Evolutionary conservation across 192 early-diverging fungal species (phyloP), one percentile per base, ranked within the genome.

Genomic region (Gonapodya prolifera): DNA sequence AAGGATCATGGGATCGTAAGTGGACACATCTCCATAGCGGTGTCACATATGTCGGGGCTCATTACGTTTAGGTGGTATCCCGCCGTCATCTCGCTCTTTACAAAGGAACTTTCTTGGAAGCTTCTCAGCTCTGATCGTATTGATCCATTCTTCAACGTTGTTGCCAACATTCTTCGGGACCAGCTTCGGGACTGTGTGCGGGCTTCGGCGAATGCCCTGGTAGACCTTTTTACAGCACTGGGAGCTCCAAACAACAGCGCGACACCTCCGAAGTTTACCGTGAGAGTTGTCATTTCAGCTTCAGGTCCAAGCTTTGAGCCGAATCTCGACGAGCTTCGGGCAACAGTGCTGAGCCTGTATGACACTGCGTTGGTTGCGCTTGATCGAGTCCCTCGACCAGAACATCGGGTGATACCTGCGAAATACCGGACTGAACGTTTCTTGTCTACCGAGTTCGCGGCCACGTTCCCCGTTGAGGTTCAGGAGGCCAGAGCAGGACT

Each of bases 81-180:
- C 0, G 81, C 85, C 0, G 84, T 90, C 76, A 76, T 90, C n/a
- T 88, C 87, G 61, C 80, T 89, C 1, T 90, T 90, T 90, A 89
- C 78, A 85, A 87, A 81, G 85, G 85, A 30, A 16, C 35, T 17
- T 85, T 82, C 75, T 74, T 90, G 87, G 86, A 81, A 85, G 2
- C 78, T 85, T 1, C 86, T 90, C 34, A 80, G 82, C 8, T 78
- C 81, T 30, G 88, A 89, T 8, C 80, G 79, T 35, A 81, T 88
- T n/a, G 87, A 88, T 76, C 45, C 76, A 0, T 87, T 90, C 35
- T 90, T 90, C 78, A 77, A 80, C 45, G 82, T 83, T 28, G 80
- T 90, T 36, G 78, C 87, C 0, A 78, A 87, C 2, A 81, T 89
- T 69, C 75, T 90, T 34, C 81, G 79, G 1, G 84, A 87, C 70